These are phyloP conservation scores for Vaccinium macrocarpon DNA, from an alignment of 148 eudicot genomes.

Conservation along the genomic window DNA sequence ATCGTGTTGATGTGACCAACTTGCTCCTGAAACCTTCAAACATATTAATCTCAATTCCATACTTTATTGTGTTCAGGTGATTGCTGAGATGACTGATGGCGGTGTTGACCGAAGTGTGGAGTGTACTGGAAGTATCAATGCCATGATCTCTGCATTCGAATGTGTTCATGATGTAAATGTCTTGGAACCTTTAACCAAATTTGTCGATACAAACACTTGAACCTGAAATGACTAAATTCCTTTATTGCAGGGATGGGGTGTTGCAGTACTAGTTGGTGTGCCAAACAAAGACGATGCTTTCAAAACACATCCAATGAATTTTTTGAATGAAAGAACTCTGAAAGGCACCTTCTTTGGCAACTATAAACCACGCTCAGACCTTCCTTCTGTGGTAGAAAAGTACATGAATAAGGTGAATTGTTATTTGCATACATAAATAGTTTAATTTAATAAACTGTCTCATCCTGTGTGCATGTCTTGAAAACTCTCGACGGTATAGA, in stretches of 20 bases:
- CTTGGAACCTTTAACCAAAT: neutral
- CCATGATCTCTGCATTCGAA: conserved; percentile 64
- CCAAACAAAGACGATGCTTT: conserved; percentile 52
- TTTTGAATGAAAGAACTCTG: conserved; percentile 46
- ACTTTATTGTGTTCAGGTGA: conserved; percentile 44
- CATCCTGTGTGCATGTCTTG: too few species aligned
- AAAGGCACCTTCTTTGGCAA: conserved; percentile 58
- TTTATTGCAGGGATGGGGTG: conserved; percentile 51
- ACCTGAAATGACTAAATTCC: neutral
- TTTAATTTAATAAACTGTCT: too few species aligned
- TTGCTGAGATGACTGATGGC: conserved; percentile 23
- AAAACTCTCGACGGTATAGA: too few species aligned
- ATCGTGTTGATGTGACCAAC: too few species aligned
- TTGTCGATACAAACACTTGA: neutral
- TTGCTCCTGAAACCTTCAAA: too few species aligned
- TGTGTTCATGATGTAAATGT: conserved; percentile 53
- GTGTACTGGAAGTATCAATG: conserved; percentile 54
- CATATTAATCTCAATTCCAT: neutral
- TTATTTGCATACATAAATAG: too few species aligned
- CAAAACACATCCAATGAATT: conserved; percentile 47
- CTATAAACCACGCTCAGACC: conserved; percentile 45
- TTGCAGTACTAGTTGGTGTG: conserved; percentile 57
- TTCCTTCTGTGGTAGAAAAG: conserved; percentile 53
- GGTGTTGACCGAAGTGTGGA: conserved; percentile 61
- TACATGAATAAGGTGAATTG: conserved; percentile 56